These are phyloP conservation scores for Nelumbo lutea DNA, from an alignment of 164 flowering plant species.

Conservation along the genomic window DNA sequence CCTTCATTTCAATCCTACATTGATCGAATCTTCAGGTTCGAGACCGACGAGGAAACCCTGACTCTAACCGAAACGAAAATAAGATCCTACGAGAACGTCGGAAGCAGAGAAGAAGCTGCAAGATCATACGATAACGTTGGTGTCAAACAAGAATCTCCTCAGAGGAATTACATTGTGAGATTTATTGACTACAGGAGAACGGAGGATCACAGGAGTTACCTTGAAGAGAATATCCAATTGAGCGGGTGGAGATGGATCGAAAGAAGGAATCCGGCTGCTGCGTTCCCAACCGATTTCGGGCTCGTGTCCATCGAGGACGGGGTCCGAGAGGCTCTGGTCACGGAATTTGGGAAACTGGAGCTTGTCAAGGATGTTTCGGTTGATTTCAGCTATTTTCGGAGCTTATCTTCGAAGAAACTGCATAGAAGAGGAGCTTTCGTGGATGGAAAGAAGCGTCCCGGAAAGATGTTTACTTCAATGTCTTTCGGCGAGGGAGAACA, in stretches of 20 bases:
- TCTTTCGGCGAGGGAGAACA: slow-evolving; percentile 50
- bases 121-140: neutral
- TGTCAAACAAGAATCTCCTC: slow-evolving; percentile 5
- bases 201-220: slow-evolving; percentile 47
- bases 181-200: slow-evolving; percentile 55
- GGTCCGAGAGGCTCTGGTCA: slow-evolving; percentile 23
- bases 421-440: slow-evolving; percentile 32
- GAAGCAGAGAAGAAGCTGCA: neutral
- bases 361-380: slow-evolving; percentile 77
- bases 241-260: slow-evolving; percentile 87
- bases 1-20: slow-evolving; percentile 10
- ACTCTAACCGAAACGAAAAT: slow-evolving; percentile 6
- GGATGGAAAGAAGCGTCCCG: slow-evolving; percentile 71
- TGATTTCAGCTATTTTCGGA: slow-evolving; percentile 59
- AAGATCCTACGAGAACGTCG: neutral
- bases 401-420: slow-evolving; percentile 30
- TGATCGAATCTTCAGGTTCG: neutral
- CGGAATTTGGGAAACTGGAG: slow-evolving; percentile 54
- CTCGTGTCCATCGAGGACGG: slow-evolving; percentile 52
- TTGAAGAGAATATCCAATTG: slow-evolving; percentile 33
- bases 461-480: slow-evolving; percentile 86
- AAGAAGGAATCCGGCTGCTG: slow-evolving; percentile 64
- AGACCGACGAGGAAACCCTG: slow-evolving; percentile 9
- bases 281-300: slow-evolving; percentile 86
- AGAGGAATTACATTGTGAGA: slow-evolving; percentile 65